A percentile compares a stretch with the other conserved stretches of the same genome.
phyloP scores from a whole-genome alignment of 768 basidiomycete genomes.

The Mrakia frigida region DNA sequence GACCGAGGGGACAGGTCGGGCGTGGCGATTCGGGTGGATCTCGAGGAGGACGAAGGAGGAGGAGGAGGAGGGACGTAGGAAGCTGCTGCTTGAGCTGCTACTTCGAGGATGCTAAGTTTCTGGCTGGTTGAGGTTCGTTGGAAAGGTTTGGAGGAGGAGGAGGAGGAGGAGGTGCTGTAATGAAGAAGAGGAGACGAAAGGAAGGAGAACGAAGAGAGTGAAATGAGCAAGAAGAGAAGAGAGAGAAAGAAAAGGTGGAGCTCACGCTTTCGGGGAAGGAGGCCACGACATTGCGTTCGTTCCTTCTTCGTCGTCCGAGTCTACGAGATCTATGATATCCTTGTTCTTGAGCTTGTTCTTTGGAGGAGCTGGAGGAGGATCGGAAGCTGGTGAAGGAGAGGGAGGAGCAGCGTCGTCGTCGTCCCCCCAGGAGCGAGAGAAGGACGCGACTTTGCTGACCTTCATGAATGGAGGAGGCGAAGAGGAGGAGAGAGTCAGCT shows the following conservation, averaged over 20 bases:
- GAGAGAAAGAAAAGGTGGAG: not conserved
- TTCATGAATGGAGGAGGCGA: not conserved
- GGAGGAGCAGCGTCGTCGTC: not conserved
- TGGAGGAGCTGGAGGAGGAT: not conserved
- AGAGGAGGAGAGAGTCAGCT: not conserved
- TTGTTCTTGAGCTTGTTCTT: not conserved
- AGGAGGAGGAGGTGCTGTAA: not conserved
- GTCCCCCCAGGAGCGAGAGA: not conserved
- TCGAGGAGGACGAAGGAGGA: not conserved
- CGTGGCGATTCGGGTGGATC: not conserved
- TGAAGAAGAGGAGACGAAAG: not conserved
- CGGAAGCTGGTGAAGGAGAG: not conserved
- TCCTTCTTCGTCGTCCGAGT: not conserved
- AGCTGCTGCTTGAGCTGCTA: not conserved
- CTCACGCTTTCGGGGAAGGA: not conserved
- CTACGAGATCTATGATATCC: not conserved
- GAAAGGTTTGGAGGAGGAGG: not conserved
- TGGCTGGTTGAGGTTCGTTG: too few relatives aligned
- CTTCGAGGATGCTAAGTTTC: not conserved
- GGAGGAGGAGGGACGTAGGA: not conserved
- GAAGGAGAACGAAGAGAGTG: not conserved
- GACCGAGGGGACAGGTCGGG: slow-evolving; percentile 5
- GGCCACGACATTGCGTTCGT: not conserved
- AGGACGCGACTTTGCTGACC: not conserved
- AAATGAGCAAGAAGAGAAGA: not conserved